These are phyloP conservation scores for Aspergillus ochraceoroseus DNA, from an alignment of 2,329 filamentous ascomycete species.

Conservation along the genomic window DNA sequence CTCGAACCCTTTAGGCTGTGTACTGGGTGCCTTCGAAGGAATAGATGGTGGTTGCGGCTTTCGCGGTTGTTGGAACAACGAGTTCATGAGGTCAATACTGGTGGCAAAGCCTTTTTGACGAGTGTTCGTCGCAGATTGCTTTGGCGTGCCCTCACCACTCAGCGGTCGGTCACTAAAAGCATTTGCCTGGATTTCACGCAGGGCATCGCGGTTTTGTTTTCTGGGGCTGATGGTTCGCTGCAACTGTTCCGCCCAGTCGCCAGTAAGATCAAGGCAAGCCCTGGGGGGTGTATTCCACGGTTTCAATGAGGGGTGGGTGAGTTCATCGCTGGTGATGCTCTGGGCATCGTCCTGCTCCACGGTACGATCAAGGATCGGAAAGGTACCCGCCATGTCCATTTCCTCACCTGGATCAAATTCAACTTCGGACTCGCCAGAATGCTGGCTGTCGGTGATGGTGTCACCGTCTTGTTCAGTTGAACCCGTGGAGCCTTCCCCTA, in stretches of 20 bases:
- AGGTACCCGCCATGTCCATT: slow-evolving; percentile 80
- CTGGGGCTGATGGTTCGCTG: slow-evolving; percentile 89
- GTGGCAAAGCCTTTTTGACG: slow-evolving; percentile 66
- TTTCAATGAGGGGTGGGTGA: slow-evolving; percentile 33
- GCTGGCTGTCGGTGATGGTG: slow-evolving; percentile 48
- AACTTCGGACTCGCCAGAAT: slow-evolving; percentile 61
- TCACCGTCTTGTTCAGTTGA: slow-evolving; percentile 58
- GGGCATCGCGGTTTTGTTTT: slow-evolving; percentile 77
- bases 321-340: slow-evolving; percentile 44
- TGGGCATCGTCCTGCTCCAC: slow-evolving; percentile 64
- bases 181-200: slow-evolving; percentile 61
- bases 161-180: slow-evolving; percentile 49
- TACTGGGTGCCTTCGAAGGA: slow-evolving; percentile 51
- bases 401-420: slow-evolving; percentile 61
- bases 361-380: slow-evolving; percentile 66
- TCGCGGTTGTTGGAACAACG: slow-evolving; percentile 69
- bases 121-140: slow-evolving; percentile 18
- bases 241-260: slow-evolving; percentile 91
- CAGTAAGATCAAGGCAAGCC: slow-evolving; percentile 55
- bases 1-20: slow-evolving; percentile 69
- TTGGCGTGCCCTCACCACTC: slow-evolving; percentile 34
- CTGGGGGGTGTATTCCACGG: slow-evolving; percentile 51
- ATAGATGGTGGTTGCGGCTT: slow-evolving; percentile 44
- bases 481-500: slow-evolving; percentile 86
- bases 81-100: slow-evolving; percentile 95